phyloP scores from a whole-genome alignment of 495 filamentous ascomycete species.

The Aspergillus sclerotioniger region DNA sequence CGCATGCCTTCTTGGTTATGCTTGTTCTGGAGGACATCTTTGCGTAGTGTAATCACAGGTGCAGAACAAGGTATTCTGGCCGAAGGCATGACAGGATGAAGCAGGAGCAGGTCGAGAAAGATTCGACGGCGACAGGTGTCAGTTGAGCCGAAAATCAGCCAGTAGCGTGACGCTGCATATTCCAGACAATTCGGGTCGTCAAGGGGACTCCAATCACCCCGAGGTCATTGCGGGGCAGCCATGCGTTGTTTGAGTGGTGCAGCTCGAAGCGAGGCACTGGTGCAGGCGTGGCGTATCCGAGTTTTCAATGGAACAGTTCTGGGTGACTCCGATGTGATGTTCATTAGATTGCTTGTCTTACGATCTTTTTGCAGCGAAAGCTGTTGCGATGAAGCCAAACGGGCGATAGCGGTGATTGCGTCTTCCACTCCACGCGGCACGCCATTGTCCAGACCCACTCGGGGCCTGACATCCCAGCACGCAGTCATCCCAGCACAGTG shows the following conservation, averaged over 20 bases:
- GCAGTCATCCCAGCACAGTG: too few relatives aligned
- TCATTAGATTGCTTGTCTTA: background rate
- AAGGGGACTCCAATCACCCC: background rate
- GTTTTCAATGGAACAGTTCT: background rate
- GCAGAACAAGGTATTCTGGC: background rate
- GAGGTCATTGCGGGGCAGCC: slow-evolving; percentile 3
- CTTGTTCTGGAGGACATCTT: slow-evolving; percentile 16
- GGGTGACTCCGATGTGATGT: background rate
- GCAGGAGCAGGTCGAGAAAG: background rate
- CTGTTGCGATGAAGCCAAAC: background rate
- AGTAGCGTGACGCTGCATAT: background rate
- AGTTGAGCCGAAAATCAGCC: background rate
- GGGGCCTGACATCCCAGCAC: background rate
- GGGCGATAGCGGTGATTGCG: slow-evolving; percentile 10
- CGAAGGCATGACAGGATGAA: background rate
- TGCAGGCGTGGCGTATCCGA: background rate
- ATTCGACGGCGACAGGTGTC: background rate
- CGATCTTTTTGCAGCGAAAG: background rate
- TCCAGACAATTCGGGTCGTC: background rate
- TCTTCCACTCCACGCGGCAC: slow-evolving; percentile 14
- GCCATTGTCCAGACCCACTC: slow-evolving; percentile 17
- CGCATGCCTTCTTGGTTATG: slow-evolving; percentile 31
- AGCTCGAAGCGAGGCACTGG: background rate
- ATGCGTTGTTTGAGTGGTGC: slow-evolving; percentile 1
- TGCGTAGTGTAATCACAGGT: background rate